Base-by-base conservation (phyloP, 148 eudicot genomes). In the Pouteria glomerata region DNA sequence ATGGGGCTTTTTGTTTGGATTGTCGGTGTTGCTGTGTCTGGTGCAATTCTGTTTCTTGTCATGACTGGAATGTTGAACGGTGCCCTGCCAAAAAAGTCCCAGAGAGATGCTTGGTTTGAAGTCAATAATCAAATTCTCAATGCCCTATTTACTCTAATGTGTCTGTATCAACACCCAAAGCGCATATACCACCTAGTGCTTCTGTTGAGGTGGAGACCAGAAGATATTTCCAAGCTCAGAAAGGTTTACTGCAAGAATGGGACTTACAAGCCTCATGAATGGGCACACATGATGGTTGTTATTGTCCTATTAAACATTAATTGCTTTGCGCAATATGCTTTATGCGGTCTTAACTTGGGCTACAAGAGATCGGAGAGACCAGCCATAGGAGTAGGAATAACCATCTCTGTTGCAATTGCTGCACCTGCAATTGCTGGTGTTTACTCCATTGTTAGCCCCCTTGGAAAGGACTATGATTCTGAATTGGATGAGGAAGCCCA, bases 121-220 rank as follows among this genome's bases (percentile, higher is more conserved):
- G 97, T 95, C 13, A 95, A 91, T 69, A 92, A 95, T 72, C 99
- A 95, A 71, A 95, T 95, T 42, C 92, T 92, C 19, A 95, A 95
- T 80, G 99, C 99, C 4, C 72, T 95, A 23, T 95, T 95, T 71
- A 95, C 99, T 1, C 87, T 95, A 1, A 90, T 95, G 96, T 90
- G 96, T 67, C 66, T 95, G 63, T 95, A 92, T 77, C 92, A 91
- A 55, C 99, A 95, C 79, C 99, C 99, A 0, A 84, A 88, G 44
- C 85, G 97, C 52, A 80, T 88, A 47, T 82, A 92, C 73, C 97
- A 95, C 72, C 81, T 95, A 52, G 80, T 84, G 2, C 81, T 95
- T 68, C 87, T 95, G 4, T 21, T 88, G 19, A 86, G 96, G 69
- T 95, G 97, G 97, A 95, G 83, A 53, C 73, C 86, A 12, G 85